Evolutionary conservation across 768 basidiomycete species (phyloP).

Genomic region (Amanita rimosa): DNA sequence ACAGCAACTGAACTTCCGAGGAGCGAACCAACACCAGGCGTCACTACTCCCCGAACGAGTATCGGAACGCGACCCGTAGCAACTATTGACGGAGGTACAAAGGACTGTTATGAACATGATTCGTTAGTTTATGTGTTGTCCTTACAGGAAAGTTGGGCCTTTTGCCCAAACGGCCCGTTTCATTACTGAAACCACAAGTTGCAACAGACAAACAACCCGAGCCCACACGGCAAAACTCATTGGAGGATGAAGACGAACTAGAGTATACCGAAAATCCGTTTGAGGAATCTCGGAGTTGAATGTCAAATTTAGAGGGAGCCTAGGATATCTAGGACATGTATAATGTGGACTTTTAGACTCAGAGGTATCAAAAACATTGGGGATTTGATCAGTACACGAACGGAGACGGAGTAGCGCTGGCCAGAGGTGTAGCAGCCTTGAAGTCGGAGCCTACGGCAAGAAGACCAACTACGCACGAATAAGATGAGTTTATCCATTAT

Average conservation of each 20-base stretch:
- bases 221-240: constrained; percentile 13
- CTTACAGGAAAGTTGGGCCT: constrained; percentile 52
- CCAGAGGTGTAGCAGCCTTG: constrained; percentile 21
- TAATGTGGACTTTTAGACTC: not conserved
- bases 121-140: not conserved
- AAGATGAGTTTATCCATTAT: constrained; percentile 2
- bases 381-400: constrained; percentile 21
- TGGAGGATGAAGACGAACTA: constrained; percentile 40
- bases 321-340: not conserved
- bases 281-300: constrained; percentile 28
- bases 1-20: not conserved
- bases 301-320: not conserved
- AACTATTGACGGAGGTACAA: constrained; percentile 22
- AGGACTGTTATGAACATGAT: not conserved
- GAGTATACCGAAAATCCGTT: constrained; percentile 73
- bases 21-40: not conserved
- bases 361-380: not conserved
- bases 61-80: not conserved
- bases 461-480: constrained; percentile 49
- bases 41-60: constrained; percentile 2
- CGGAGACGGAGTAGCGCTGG: constrained; percentile 22
- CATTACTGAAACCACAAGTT: constrained; percentile 29
- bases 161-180: constrained; percentile 66
- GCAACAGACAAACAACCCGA: constrained; percentile 1
- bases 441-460: constrained; percentile 68